Base-by-base conservation (phyloP, 495 filamentous ascomycete species). In the Trichocladium antarcticum region DNA sequence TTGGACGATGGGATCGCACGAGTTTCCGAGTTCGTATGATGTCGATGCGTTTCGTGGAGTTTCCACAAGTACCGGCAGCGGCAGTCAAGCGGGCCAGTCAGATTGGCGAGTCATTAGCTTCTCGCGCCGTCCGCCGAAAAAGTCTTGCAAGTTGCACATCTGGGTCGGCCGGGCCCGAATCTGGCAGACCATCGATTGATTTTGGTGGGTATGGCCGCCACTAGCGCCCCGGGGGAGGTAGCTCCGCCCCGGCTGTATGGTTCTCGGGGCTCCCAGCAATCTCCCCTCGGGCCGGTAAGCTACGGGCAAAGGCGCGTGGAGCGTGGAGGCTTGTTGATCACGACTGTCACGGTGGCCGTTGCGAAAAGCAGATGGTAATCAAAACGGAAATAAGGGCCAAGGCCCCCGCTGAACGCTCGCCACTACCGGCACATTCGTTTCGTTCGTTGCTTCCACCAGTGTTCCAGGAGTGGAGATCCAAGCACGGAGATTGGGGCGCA, bases 111-210 rank as follows among this genome's bases (percentile, higher is more conserved):
- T 39, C 36, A 39, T 16, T 11, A 16, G n/a, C n/a, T 9, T n/a
- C 37, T 39, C 37, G 39, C 3, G 8, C 24, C 24, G 24, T 27
- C 24, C 4, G 9, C 11, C 31, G 7, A 10, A 32, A 10, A 32
- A 3, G 5, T 32, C 10, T 10, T 32, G 7, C 31, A 27, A 27
- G 24, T 27, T 27, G 24, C 8, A 8, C 24, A 27, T 27, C 9
- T 41, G 31, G 15, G 14, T 35, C 15, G 22, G 10, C 14, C 19
- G 12, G 12, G 6, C 32, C 44, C 44, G 36, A 31, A 38, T 47
- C 22, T 17, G 14, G 34, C 36, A 38, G 32, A 17, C 22, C 34
- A 47, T 47, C 44, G 44, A 47, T 47, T 47, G 21, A 47, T 38
- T 28, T 47, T 24, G 44, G 44, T 47, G 44, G 44, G 19, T 16